These are phyloP conservation scores for Xylaria sp. DNA, from an alignment of 2,329 filamentous ascomycete genomes.

Conservation along the genomic window DNA sequence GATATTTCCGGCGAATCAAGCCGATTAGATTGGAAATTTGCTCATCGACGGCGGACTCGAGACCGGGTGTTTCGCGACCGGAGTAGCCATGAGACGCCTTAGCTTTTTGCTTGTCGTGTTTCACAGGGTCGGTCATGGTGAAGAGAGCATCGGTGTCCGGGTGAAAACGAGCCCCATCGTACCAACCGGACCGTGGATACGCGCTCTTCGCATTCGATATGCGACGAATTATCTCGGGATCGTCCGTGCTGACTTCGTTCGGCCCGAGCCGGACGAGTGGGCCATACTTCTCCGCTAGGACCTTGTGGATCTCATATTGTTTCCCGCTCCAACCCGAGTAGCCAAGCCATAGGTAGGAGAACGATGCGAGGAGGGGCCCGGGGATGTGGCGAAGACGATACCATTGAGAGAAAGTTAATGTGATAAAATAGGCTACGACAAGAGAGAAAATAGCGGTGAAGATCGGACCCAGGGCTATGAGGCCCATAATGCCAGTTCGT, in stretches of 20 bases:
- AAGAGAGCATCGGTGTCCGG: slow-evolving; percentile 29
- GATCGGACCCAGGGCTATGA: not conserved
- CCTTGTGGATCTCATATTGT: slow-evolving; percentile 32
- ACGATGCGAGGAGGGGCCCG: slow-evolving; percentile 35
- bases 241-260: slow-evolving; percentile 44
- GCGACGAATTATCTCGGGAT: slow-evolving; percentile 29
- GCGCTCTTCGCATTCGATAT: slow-evolving; percentile 24
- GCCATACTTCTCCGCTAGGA: slow-evolving; percentile 35
- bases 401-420: slow-evolving; percentile 32
- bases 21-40: slow-evolving; percentile 27
- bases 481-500: slow-evolving; percentile 4
- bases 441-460: not conserved
- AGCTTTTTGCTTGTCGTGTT: slow-evolving; percentile 32
- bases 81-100: slow-evolving; percentile 28
- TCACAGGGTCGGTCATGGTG: slow-evolving; percentile 21
- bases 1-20: slow-evolving; percentile 30
- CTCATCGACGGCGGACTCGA: slow-evolving; percentile 30
- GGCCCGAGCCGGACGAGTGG: slow-evolving; percentile 45
- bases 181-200: slow-evolving; percentile 30
- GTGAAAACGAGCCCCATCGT: slow-evolving; percentile 28
- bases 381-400: slow-evolving; percentile 33
- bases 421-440: slow-evolving; percentile 18
- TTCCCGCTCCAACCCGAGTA: slow-evolving; percentile 31
- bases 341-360: slow-evolving; percentile 44
- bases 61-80: slow-evolving; percentile 29